phyloP scores from a whole-genome alignment of 345 rosid genomes.

The Murraya koenigii region DNA sequence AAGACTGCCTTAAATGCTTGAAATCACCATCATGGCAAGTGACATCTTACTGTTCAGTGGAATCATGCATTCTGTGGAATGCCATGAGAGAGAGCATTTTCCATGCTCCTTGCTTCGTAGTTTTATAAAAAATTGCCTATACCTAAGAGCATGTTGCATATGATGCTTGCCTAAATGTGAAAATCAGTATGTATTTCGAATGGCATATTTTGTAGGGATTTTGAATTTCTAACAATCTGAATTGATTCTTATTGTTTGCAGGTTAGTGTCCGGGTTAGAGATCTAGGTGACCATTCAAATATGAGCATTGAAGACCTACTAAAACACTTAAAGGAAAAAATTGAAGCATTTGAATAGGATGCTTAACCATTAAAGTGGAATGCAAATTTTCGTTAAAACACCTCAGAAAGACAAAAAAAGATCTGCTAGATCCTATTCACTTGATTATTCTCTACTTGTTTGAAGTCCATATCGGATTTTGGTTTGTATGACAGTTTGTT shows the following conservation, averaged over 20 bases:
- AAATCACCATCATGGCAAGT: no score
- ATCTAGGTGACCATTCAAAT: constrained; percentile 54
- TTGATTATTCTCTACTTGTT: neutral
- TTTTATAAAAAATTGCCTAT: no score
- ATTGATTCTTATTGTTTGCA: constrained; percentile 24
- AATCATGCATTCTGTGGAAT: neutral
- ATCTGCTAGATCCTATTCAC: neutral
- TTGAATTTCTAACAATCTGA: neutral
- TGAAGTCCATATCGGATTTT: neutral
- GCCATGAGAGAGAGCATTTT: neutral
- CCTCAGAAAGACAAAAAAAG: neutral
- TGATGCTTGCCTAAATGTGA: neutral
- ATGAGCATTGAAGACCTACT: constrained; percentile 61
- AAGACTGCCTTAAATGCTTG: no score
- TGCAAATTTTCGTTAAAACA: neutral
- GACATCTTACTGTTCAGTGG: neutral
- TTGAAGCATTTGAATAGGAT: constrained; percentile 47
- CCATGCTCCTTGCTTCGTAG: no score
- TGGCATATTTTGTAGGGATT: no score
- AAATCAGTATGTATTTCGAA: no score
- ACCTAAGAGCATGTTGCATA: neutral
- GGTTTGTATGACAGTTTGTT: neutral
- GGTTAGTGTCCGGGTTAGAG: constrained; percentile 86
- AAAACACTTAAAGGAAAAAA: constrained; percentile 53
- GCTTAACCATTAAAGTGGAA: neutral